Evolutionary conservation across 1,139 yeast species (phyloP), one percentile per base, ranked within the genome.

Genomic region (Blastobotrys apis): DNA sequence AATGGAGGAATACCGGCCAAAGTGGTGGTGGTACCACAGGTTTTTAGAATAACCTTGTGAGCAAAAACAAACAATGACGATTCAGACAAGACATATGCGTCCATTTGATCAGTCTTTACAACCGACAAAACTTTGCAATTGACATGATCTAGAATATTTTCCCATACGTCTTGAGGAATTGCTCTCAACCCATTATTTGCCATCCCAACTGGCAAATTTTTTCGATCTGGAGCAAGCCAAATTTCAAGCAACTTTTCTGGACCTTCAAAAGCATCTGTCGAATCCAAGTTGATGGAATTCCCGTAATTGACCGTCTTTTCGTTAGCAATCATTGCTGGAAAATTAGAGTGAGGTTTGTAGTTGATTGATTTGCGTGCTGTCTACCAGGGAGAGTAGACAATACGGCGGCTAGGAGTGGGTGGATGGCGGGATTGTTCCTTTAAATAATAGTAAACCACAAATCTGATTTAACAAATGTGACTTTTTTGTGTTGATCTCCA

Each of bases 1-100:
- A 90, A 68, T 45, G 77, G 74, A 25, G 78, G 80, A 33, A 92
- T 68, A 56, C 97, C 92, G 26, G 81, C 77, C 51, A 92, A 73
- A 1, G 95, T 82, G 1, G 97, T 87, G 1, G 97, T 92, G 12
- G 97, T 90, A 9, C 98, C 98, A 64, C 98, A 92, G 12, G 98
- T 92, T 66, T 92, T 92, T 60, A 92, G 73, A 47, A 90, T 80
- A 53, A 90, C 59, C 64, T 85, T 88, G 66, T 88, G 92, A 25
- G 86, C 81, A 61, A 81, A 90, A 25, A 92, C 95, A 68, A 92
- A 90, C 61, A 92, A 69, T 16, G 95, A 84, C 36, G 95, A 84
- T 66, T 92, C 98, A 45, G 94, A 82, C 52, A 92, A 73, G 48
- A 92, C 73, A 59, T 85, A 92, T 8, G 97, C 90, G 61, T 88